Percentiles rank a stretch among this genome's conserved stretches.
Conservation (phyloP, 768 basidiomycete species). For the Boletus reticulatus region DNA sequence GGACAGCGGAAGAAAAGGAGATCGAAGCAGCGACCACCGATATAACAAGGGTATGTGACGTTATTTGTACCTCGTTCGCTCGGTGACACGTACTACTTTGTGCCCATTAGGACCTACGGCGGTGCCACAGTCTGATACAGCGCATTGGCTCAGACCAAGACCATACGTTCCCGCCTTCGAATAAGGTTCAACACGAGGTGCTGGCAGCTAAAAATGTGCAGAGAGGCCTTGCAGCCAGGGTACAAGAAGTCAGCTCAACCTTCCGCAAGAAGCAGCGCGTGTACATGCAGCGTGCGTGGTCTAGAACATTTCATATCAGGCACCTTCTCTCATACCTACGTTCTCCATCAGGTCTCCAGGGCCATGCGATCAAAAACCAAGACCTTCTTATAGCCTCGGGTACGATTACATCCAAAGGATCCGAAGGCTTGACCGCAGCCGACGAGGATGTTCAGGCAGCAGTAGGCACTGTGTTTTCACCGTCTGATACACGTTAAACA, state of each 20-base stretch:
- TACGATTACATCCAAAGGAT: constrained; percentile 75
- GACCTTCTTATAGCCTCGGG: constrained; percentile 91
- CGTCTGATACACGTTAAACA: constrained; percentile 11
- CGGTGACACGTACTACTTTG: constrained; percentile 10
- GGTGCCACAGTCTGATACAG: constrained; percentile 54
- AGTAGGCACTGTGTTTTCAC: constrained; percentile 45
- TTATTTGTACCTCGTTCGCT: not conserved
- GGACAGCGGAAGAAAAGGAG: constrained; percentile 89
- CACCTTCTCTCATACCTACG: constrained; percentile 15
- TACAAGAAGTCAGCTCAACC: constrained; percentile 87
- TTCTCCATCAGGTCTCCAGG: constrained; percentile 73
- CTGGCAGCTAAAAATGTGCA: constrained; percentile 92
- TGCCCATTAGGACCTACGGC: constrained; percentile 35
- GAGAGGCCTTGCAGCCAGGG: constrained; percentile 90
- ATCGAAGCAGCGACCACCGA: constrained; percentile 83
- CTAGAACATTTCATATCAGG: not conserved
- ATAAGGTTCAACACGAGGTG: constrained; percentile 47
- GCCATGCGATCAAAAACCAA: constrained; percentile 97
- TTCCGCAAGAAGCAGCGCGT: constrained; percentile 98
- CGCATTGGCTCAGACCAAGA: constrained; percentile 59
- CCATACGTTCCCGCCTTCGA: constrained; percentile 63
- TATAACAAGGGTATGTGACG: constrained; percentile 73
- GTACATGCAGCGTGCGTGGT: constrained; percentile 91
- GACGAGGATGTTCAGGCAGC: constrained; percentile 91
- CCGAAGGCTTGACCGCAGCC: constrained; percentile 78